These are phyloP conservation scores for Maudiozyma bulderi DNA, from an alignment of 805 yeast species.

Conservation along the genomic window DNA sequence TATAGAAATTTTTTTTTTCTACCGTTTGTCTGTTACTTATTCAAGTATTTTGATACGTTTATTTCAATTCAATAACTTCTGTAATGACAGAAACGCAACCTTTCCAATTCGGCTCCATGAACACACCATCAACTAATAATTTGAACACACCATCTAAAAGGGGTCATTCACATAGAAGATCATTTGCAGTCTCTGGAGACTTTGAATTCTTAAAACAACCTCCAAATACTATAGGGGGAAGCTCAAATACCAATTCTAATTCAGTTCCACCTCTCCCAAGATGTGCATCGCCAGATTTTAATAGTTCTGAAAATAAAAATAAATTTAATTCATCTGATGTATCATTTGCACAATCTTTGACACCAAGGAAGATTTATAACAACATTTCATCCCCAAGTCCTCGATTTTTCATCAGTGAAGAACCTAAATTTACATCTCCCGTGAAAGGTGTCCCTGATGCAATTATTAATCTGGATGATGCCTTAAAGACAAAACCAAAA, in stretches of 20 bases:
- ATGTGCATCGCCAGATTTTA: constrained; percentile 6
- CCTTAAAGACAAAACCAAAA: constrained; percentile 32
- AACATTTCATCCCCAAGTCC: constrained; percentile 15
- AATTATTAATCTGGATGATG: constrained; percentile 47
- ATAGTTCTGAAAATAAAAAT: too few species aligned
- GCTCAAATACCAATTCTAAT: not conserved
- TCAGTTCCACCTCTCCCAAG: constrained; percentile 11
- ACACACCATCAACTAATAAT: constrained; percentile 6
- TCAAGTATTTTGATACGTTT: too few species aligned
- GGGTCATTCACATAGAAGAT: constrained; percentile 72
- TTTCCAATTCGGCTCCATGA: constrained; percentile 8
- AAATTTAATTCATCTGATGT: not conserved
- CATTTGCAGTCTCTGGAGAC: constrained; percentile 85
- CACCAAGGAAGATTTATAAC: constrained; percentile 4
- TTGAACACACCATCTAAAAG: constrained; percentile 30
- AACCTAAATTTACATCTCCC: constrained; percentile 23
- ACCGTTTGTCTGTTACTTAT: too few species aligned
- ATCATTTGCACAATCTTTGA: not conserved
- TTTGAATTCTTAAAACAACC: constrained; percentile 42
- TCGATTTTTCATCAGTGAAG: constrained; percentile 26
- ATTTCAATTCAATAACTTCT: not conserved
- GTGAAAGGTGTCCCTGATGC: constrained; percentile 40
- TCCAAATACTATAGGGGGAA: constrained; percentile 1
- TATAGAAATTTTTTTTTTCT: too few species aligned
- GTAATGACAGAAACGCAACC: constrained; percentile 16